A percentile compares a stretch with the other conserved stretches of the same genome.
phyloP scores from a whole-genome alignment of 169 alveolate genomes.

The Plasmodium fragile region DNA sequence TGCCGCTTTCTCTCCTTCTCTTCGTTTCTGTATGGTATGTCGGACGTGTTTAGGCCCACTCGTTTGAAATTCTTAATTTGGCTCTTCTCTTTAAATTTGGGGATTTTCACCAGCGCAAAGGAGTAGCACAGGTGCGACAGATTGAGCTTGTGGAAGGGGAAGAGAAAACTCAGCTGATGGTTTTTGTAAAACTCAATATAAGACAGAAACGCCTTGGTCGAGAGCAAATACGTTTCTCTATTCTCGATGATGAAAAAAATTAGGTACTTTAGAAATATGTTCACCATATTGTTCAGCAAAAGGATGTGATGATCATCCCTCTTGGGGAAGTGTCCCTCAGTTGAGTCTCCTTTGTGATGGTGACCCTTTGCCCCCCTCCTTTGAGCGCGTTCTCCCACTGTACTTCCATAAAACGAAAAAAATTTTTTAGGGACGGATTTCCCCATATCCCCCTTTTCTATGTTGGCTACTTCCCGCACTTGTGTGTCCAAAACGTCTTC shows the following conservation, averaged over 20 bases:
- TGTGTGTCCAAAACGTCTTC: constrained; percentile 13
- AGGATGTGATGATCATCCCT: background rate
- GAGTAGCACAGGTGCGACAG: constrained; percentile 41
- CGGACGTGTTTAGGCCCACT: constrained; percentile 16
- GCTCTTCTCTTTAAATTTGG: constrained; percentile 42
- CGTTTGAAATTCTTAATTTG: constrained; percentile 41
- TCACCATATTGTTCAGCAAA: constrained; percentile 38
- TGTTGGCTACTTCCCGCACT: background rate
- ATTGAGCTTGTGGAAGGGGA: constrained; percentile 48
- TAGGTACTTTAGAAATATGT: constrained; percentile 23
- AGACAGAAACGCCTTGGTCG: constrained; percentile 54
- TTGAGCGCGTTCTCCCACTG: background rate
- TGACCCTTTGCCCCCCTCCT: background rate
- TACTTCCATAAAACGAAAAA: background rate
- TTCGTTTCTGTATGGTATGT: constrained; percentile 35
- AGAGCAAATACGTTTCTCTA: constrained; percentile 45
- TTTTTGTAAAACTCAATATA: constrained; percentile 62
- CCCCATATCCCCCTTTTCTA: background rate
- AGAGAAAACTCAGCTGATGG: constrained; percentile 54
- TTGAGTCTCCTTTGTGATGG: background rate
- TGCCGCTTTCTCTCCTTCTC: constrained; percentile 43
- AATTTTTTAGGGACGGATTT: background rate
- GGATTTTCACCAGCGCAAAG: constrained; percentile 37
- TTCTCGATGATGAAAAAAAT: constrained; percentile 47
- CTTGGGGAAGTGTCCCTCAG: background rate